These are phyloP conservation scores for Penicillium capsulatum DNA, from an alignment of 2,329 filamentous ascomycete genomes.

Conservation along the genomic window DNA sequence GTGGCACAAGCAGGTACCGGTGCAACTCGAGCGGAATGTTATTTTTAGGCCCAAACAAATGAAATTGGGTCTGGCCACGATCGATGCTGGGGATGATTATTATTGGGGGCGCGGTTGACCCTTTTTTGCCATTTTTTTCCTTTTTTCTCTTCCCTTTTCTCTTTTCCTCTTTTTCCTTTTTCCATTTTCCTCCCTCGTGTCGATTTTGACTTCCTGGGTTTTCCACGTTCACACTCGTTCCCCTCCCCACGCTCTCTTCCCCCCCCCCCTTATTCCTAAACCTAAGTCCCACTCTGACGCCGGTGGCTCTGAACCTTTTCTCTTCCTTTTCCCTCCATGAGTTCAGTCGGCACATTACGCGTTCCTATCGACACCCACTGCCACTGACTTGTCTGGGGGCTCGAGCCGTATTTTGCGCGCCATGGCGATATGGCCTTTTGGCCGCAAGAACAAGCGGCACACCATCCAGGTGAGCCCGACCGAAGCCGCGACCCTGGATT, in stretches of 20 bases:
- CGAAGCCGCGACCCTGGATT: slow-evolving; percentile 37
- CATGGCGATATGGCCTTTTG: slow-evolving; percentile 83
- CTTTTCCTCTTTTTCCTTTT: slow-evolving; percentile 2
- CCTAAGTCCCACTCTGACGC: slow-evolving; percentile 14
- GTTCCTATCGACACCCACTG: slow-evolving; percentile 9
- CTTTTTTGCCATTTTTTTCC: slow-evolving; percentile 5
- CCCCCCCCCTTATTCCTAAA: slow-evolving; percentile 3
- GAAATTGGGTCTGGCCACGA: slow-evolving; percentile 1
- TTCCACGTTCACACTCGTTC: too few species aligned
- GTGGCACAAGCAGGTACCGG: slow-evolving; percentile 16
- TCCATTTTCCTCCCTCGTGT: background rate
- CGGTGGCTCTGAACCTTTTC: slow-evolving; percentile 9
- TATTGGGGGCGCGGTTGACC: too few species aligned
- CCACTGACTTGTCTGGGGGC: slow-evolving; percentile 21
- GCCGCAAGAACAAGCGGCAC: slow-evolving; percentile 66
- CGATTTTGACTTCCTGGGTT: background rate
- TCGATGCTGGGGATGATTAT: background rate
- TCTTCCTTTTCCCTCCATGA: slow-evolving; percentile 23
- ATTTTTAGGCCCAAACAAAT: slow-evolving; percentile 17
- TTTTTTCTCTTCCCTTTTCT: slow-evolving; percentile 13
- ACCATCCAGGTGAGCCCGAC: slow-evolving; percentile 55
- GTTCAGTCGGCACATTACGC: slow-evolving; percentile 21
- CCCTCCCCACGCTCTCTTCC: slow-evolving; percentile 7
- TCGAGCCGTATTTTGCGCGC: slow-evolving; percentile 18
- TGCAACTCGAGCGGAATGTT: slow-evolving; percentile 11